Base-by-base conservation (phyloP, 2,329 filamentous ascomycete species). In the Beauveria asiatica region DNA sequence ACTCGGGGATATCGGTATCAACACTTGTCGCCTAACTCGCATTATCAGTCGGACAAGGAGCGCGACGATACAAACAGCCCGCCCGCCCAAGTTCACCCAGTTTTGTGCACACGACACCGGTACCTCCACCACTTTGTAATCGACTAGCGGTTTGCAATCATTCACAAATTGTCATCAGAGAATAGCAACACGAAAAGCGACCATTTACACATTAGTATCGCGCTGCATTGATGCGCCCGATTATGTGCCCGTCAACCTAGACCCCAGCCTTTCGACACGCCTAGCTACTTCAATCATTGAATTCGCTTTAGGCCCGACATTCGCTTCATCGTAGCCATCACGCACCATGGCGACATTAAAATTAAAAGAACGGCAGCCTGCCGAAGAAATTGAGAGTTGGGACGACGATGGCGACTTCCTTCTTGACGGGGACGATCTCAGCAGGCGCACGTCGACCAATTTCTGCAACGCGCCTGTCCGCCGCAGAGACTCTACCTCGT, bases 401-500 rank as follows among this genome's bases (percentile, higher is more conserved):
- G 88, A 62, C 41, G 59, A 92, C 69, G 85, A 92, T 69, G 88
- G 89, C 67, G 85, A 89, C 73, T 86, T 90, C 68, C 76, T 87
- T 65, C 84, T 89, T 67, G 86, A 88, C 21, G 81, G 81, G 58
- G 86, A 89, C 65, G 79, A 89, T 74, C 74, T 88, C 65, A 79
- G 78, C 58, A 82, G 86, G 64, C 77, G 79, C 67, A 82, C 79
- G 69, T 79, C 79, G 30, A 76, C 78, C 41, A 76, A 74, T 42
- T 69, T 75, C 41, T 72, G 72, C 61, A 78, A 76, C 61, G 70
- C 71, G 39, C 74, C 75, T 9, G 69, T 72, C 19, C 81, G 84
- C 63, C 82, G 84, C 63, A 84, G 89, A 64, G 88, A 92, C 67
- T 92, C 89, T 19, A 84, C 88, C 60, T 96, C 92, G 1, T 96